Evolutionary conservation across 140 eudicot genomes (phyloP), one percentile per base, ranked within the genome.

Genomic region (Stevia rebaudiana): DNA sequence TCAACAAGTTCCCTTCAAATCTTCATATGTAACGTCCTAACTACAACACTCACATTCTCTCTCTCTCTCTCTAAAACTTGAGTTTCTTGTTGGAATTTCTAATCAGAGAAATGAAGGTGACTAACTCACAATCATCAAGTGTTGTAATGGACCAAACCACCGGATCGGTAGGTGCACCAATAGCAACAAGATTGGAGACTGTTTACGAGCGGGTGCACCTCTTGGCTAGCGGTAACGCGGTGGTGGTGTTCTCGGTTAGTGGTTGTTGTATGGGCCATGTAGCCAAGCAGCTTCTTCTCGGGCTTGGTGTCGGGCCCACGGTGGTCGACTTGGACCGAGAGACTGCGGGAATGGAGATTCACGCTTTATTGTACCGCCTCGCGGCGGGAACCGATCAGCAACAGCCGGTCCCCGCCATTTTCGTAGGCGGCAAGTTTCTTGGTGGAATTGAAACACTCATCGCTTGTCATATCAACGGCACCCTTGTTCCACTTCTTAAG

Each of bases 201-300:
- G 77, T 76, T n/a, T 81, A 77, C 75, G 89, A 79, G 63, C 73
- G 78, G 76, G 77, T 84, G 41, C 71, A 79, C 39, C 46, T 18
- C 1, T 35, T 88, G 41, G 96, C 87, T 2, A 67, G 70, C 12
- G 75, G 80, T 0, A 87, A 85, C 44, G 92, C 95, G 69, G 95
- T 87, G 84, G 95, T 87, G 71, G 72, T 87, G 43, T 84, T 87
- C 61, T 72, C 84, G 12, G 40, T 74, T 12, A 75, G 76, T 54
- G 92, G 91, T 11, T 87, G 95, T 31, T 84, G 94, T 59, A 87
- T 87, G 95, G 84, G 95, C 39, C 95, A 87, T 65, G 95, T 84
- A 7, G 95, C 82, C 0, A 87, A 87, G 68, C 95, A 80, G 64
- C 86, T 87, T 16, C 89, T 87, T 15, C 63, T 84, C 36, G 86